These are phyloP conservation scores for Penstemon davidsonii DNA, from an alignment of 257 asterid genomes.

Conservation along the genomic window DNA sequence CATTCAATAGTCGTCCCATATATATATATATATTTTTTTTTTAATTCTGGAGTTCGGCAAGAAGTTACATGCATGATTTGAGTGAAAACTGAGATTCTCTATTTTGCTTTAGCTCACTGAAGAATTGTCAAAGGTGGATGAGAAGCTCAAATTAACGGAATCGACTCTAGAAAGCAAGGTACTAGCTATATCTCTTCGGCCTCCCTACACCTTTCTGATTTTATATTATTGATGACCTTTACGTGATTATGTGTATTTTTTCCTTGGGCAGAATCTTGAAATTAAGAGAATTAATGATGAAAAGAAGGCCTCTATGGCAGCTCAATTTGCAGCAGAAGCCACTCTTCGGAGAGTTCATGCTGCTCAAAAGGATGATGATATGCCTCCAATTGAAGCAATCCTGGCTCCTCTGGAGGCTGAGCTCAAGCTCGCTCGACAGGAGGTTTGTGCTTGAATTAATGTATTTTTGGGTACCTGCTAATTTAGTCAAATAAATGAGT, in stretches of 20 bases:
- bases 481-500: conserved; percentile 15
- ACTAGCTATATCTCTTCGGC: conserved; percentile 21
- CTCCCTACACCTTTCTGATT: conserved; percentile 7
- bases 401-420: conserved; percentile 98
- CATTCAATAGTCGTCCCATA: conserved; percentile 2
- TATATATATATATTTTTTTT: conserved; percentile 21
- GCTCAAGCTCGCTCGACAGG: conserved; percentile 92
- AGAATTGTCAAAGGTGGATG: conserved; percentile 80
- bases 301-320: conserved; percentile 96
- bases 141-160: conserved; percentile 87
- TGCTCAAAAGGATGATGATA: conserved; percentile 96
- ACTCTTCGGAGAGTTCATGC: conserved; percentile 97
- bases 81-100: conserved; percentile 27
- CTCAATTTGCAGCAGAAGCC: conserved; percentile 99
- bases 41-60: neutral
- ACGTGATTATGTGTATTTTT: neutral
- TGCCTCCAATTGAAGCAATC: conserved; percentile 99
- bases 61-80: conserved; percentile 15
- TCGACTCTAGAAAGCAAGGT: conserved; percentile 92
- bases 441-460: conserved; percentile 50
- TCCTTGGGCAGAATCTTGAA: conserved; percentile 78
- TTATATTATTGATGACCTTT: conserved; percentile 16
- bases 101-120: conserved; percentile 64
- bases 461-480: conserved; percentile 20
- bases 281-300: conserved; percentile 94